Percentiles rank a stretch among this genome's conserved stretches.
Conservation (phyloP, 2,329 filamentous ascomycete genomes). For the Fonsecaea erecta region DNA sequence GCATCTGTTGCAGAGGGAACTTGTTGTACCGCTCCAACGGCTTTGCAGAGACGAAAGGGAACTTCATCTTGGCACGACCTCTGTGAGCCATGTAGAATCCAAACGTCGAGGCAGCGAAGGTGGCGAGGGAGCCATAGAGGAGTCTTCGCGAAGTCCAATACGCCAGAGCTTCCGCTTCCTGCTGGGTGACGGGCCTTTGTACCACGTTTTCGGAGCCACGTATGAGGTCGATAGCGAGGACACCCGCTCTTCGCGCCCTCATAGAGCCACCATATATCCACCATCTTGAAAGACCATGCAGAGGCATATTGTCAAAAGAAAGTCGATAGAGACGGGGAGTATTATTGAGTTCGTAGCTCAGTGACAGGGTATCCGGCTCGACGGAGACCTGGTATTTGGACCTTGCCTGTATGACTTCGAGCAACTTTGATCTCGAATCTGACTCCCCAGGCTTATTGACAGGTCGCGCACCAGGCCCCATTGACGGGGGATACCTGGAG, state of each 20-base stretch:
- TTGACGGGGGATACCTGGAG: slow-evolving; percentile 32
- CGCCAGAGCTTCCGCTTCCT: slow-evolving; percentile 35
- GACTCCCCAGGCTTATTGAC: slow-evolving; percentile 24
- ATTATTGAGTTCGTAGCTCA: slow-evolving; percentile 34
- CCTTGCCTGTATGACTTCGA: slow-evolving; percentile 30
- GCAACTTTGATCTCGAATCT: slow-evolving; percentile 13
- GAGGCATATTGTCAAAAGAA: slow-evolving; percentile 33
- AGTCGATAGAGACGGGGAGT: slow-evolving; percentile 28
- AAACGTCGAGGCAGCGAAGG: slow-evolving; percentile 9
- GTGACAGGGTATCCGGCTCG: slow-evolving; percentile 24
- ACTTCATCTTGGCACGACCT: slow-evolving; percentile 35
- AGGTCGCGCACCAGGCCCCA: slow-evolving; percentile 36
- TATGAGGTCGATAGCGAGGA: slow-evolving; percentile 32
- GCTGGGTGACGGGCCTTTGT: slow-evolving; percentile 29
- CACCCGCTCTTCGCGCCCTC: slow-evolving; percentile 25
- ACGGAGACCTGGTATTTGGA: slow-evolving; percentile 31
- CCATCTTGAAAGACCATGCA: slow-evolving; percentile 29
- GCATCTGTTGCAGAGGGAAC: slow-evolving; percentile 29
- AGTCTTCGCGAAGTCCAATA: slow-evolving; percentile 28
- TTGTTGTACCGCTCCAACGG: slow-evolving; percentile 33
- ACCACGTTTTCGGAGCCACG: slow-evolving; percentile 31
- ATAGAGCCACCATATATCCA: slow-evolving; percentile 30
- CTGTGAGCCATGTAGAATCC: slow-evolving; percentile 26
- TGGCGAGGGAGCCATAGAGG: slow-evolving; percentile 25
- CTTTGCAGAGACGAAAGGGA: slow-evolving; percentile 35